phyloP scores from a whole-genome alignment of 139 green algal species.

The Coelastrella sp. region DNA sequence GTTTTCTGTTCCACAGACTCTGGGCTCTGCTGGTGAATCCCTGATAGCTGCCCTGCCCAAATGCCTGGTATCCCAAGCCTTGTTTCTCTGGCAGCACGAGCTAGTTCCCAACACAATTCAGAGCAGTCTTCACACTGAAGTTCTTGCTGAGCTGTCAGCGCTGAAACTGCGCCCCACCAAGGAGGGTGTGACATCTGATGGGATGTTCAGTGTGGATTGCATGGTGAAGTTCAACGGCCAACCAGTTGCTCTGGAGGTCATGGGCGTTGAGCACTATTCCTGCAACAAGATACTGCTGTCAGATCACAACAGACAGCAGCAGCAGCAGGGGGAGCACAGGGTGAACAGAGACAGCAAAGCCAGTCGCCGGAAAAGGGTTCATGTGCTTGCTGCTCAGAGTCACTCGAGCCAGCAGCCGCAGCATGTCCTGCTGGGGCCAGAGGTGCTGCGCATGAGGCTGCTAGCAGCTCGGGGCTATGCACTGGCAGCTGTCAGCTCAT shows the following conservation, averaged over 20 bases:
- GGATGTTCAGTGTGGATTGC: slow-evolving; percentile 55
- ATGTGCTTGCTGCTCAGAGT: not conserved
- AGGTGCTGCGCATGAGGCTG: slow-evolving; percentile 12
- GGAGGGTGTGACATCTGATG: slow-evolving; percentile 44
- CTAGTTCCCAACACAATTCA: not conserved
- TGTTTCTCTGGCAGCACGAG: slow-evolving; percentile 1
- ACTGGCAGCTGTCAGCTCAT: slow-evolving; percentile 23
- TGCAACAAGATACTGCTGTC: not conserved
- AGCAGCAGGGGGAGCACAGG: not conserved
- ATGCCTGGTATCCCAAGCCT: not conserved
- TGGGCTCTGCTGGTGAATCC: not conserved
- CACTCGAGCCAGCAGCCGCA: not conserved
- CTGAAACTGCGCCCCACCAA: not conserved
- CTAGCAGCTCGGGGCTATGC: slow-evolving; percentile 33
- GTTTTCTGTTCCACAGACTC: not conserved
- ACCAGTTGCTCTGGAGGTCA: slow-evolving; percentile 51
- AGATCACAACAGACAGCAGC: not conserved
- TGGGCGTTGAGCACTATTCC: slow-evolving; percentile 48
- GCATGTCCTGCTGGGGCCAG: slow-evolving; percentile 31
- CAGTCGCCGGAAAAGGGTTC: slow-evolving; percentile 1
- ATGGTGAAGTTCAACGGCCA: slow-evolving; percentile 42
- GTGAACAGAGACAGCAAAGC: not conserved
- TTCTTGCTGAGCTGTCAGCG: not conserved
- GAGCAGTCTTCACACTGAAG: slow-evolving; percentile 21
- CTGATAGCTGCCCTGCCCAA: not conserved